A percentile compares a stretch with the other conserved stretches of the same genome.
These are phyloP conservation scores for Clarkia xantiana DNA, from an alignment of 345 rosid species.

Conservation along the genomic window DNA sequence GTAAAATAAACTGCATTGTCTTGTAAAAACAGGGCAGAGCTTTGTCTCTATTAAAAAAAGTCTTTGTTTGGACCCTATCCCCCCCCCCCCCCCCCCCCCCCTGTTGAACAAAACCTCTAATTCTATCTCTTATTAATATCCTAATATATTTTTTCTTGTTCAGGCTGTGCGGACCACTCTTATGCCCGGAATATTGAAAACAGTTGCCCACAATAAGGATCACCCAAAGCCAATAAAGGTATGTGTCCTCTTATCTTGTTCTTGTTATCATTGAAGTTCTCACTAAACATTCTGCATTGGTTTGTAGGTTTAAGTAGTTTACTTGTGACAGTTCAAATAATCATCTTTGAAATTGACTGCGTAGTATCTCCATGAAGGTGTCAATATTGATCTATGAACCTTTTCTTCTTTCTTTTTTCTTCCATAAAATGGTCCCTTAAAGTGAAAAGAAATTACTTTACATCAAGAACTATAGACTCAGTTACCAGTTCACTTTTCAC, in stretches of 20 bases:
- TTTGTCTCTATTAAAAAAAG: too few relatives aligned
- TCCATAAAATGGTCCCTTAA: too few relatives aligned
- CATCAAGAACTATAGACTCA: too few relatives aligned
- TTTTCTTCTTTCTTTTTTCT: too few relatives aligned
- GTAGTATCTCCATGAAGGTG: too few relatives aligned
- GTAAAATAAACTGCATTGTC: neutral
- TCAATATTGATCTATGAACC: too few relatives aligned
- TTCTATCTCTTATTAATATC: neutral
- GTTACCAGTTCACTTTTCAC: too few relatives aligned
- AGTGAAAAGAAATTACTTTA: too few relatives aligned
- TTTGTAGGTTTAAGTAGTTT: too few relatives aligned
- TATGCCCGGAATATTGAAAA: conserved; percentile 84
- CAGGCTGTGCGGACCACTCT: conserved; percentile 75
- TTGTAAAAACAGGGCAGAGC: too few relatives aligned
- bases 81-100: neutral
- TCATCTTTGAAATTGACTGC: too few relatives aligned
- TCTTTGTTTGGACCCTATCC: neutral
- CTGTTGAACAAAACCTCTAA: neutral
- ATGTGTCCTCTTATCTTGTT: conserved; percentile 2
- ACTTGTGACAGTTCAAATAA: too few relatives aligned
- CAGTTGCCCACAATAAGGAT: conserved; percentile 75
- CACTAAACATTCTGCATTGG: neutral
- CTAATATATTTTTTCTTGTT: neutral
- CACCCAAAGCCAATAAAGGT: conserved; percentile 95
- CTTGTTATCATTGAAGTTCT: neutral